A percentile compares a stretch with the other conserved stretches of the same genome.
Evolutionary conservation across 176 grass and related monocot genomes (phyloP).

Genomic region (Carex littledalei): DNA sequence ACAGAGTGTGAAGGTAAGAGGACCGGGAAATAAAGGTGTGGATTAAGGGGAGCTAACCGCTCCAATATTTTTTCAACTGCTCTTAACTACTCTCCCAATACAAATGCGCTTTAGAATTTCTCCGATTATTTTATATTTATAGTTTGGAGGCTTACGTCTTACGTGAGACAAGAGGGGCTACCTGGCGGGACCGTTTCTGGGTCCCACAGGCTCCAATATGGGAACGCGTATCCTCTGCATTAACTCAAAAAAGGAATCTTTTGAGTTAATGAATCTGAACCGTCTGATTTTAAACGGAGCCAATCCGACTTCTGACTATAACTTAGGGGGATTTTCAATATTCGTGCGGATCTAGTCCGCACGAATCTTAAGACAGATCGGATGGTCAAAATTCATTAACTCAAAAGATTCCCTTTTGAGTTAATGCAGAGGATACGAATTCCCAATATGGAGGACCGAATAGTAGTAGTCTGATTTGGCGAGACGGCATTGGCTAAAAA

Average conservation of each 20-base stretch:
- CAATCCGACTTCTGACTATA: too few species aligned
- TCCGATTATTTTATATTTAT: neutral
- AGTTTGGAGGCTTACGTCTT: neutral
- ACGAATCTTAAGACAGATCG: too few species aligned
- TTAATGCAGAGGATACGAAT: too few species aligned
- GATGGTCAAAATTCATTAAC: too few species aligned
- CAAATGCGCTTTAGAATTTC: neutral
- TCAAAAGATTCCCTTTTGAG: too few species aligned
- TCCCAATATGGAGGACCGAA: neutral
- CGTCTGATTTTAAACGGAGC: too few species aligned
- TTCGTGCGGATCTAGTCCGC: too few species aligned
- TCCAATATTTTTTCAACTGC: constrained; percentile 72
- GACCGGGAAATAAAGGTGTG: constrained; percentile 11
- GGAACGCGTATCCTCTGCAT: too few species aligned
- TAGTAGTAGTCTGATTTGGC: neutral
- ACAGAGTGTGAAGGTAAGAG: neutral
- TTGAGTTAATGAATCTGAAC: too few species aligned
- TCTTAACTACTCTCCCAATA: constrained; percentile 58
- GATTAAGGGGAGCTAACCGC: constrained; percentile 39
- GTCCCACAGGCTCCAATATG: neutral
- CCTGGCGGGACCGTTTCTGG: neutral
- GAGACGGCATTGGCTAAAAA: neutral
- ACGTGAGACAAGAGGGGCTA: neutral
- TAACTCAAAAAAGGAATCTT: too few species aligned
- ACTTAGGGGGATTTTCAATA: too few species aligned